These are phyloP conservation scores for Xylariaceae sp. DNA, from an alignment of 2,329 filamentous ascomycete genomes.

Conservation along the genomic window DNA sequence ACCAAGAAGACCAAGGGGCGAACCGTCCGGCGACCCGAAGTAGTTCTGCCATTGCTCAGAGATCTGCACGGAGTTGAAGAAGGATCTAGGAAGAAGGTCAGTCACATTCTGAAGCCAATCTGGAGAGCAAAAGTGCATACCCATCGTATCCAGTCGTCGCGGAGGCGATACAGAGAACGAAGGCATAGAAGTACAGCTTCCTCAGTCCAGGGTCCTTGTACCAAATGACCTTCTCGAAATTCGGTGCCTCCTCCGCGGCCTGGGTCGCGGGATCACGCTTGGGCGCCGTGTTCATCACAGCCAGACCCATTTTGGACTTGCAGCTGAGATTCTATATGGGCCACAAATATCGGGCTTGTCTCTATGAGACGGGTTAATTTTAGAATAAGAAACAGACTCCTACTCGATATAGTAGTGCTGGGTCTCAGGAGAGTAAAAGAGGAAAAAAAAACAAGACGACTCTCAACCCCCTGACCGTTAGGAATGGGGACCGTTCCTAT, in stretches of 20 bases:
- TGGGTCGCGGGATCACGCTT: constrained; percentile 14
- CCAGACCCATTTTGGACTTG: constrained; percentile 18
- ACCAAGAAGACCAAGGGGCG: constrained; percentile 47
- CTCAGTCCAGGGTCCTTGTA: constrained; percentile 50
- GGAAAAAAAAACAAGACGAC: no score
- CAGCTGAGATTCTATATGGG: neutral
- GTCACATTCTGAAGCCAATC: constrained; percentile 1
- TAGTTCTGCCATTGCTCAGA: constrained; percentile 42
- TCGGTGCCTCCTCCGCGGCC: constrained; percentile 45
- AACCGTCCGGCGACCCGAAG: constrained; percentile 43
- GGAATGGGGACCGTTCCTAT: constrained; percentile 5
- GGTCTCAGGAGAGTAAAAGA: neutral
- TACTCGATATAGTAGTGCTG: neutral
- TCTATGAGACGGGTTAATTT: neutral
- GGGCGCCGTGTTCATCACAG: neutral
- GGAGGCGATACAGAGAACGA: constrained; percentile 49
- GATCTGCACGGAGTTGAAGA: constrained; percentile 42
- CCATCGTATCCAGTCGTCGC: constrained; percentile 54
- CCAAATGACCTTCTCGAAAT: constrained; percentile 48
- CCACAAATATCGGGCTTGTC: no score
- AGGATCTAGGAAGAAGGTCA: constrained; percentile 33
- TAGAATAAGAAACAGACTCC: neutral
- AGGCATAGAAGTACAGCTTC: constrained; percentile 49
- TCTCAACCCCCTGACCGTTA: neutral
- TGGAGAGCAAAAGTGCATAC: constrained; percentile 31